Percentiles rank a stretch among this genome's conserved stretches.
Evolutionary conservation across 257 asterid species (phyloP).

Genomic region (Solanum acaule): DNA sequence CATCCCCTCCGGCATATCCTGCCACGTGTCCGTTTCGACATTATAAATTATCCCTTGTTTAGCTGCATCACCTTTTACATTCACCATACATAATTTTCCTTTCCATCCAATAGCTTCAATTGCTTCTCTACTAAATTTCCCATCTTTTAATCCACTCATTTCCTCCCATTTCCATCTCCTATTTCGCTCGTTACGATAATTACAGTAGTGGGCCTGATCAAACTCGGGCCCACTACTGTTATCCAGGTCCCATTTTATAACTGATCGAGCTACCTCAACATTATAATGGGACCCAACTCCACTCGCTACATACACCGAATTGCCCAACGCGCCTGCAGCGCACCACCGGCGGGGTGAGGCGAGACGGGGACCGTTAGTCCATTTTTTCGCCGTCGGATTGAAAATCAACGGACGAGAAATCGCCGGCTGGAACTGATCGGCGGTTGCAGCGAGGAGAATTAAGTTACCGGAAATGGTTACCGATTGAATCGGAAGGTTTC

Average conservation of each 20-base stretch:
- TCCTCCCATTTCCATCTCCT: constrained; percentile 44
- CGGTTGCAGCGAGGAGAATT: constrained; percentile 66
- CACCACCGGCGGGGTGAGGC: constrained; percentile 76
- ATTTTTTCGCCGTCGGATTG: constrained; percentile 20
- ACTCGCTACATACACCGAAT: constrained; percentile 55
- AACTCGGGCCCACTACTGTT: not conserved
- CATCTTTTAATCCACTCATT: constrained; percentile 41
- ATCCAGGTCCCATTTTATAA: constrained; percentile 53
- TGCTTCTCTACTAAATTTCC: constrained; percentile 74
- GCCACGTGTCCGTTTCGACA: constrained; percentile 27
- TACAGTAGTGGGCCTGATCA: not conserved
- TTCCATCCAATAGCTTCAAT: constrained; percentile 80
- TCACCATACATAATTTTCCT: constrained; percentile 81
- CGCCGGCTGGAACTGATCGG: constrained; percentile 55
- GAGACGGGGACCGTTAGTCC: constrained; percentile 55
- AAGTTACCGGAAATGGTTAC: constrained; percentile 43
- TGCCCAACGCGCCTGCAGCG: constrained; percentile 40
- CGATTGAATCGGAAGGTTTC: constrained; percentile 63
- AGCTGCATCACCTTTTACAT: constrained; percentile 51
- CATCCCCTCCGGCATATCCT: constrained; percentile 58
- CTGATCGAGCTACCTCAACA: constrained; percentile 48
- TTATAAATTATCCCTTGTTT: constrained; percentile 42
- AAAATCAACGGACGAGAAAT: constrained; percentile 51
- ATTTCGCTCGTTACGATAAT: not conserved
- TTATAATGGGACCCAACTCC: constrained; percentile 68